Evolutionary conservation across 345 rosid genomes (phyloP).

Genomic region (Viola odorata): DNA sequence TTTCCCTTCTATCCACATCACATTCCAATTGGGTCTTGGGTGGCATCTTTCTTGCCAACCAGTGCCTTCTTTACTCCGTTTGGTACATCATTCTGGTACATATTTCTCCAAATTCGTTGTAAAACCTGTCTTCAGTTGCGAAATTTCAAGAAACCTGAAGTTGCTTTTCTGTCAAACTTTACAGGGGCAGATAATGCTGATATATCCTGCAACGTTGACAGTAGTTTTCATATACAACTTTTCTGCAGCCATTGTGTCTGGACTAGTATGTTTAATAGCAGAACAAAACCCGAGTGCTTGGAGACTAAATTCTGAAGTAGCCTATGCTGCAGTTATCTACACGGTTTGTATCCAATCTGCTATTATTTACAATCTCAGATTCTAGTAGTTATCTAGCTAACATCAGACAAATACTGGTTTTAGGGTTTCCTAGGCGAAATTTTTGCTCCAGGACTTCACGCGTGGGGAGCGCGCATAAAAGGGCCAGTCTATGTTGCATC

Average conservation of each 20-base stretch:
- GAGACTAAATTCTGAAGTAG: slow-evolving; percentile 11
- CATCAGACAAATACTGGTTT: neutral
- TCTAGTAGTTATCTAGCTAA: neutral
- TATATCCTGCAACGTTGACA: slow-evolving; percentile 6
- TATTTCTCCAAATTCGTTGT: neutral
- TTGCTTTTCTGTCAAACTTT: neutral
- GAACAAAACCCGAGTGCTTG: slow-evolving; percentile 9
- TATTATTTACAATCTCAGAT: neutral
- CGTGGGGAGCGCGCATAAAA: slow-evolving; percentile 23
- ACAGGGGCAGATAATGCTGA: slow-evolving; percentile 8
- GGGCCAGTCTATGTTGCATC: slow-evolving; percentile 28
- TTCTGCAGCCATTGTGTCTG: slow-evolving; percentile 1
- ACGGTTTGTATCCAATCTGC: slow-evolving; percentile 10
- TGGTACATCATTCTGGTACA: slow-evolving; percentile 17
- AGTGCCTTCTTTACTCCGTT: slow-evolving; percentile 3
- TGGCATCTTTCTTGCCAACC: slow-evolving; percentile 8
- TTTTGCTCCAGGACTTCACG: slow-evolving; percentile 5
- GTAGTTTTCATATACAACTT: neutral
- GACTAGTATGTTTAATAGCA: neutral
- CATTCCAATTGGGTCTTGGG: slow-evolving; percentile 13
- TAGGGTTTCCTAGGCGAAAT: slow-evolving; percentile 12
- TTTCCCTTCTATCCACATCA: neutral
- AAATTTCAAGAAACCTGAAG: neutral
- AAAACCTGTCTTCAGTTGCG: neutral
- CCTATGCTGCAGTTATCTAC: slow-evolving; percentile 13